Conservation (phyloP, 2,329 filamentous ascomycete genomes). For the Pseudomassariella vexata region DNA sequence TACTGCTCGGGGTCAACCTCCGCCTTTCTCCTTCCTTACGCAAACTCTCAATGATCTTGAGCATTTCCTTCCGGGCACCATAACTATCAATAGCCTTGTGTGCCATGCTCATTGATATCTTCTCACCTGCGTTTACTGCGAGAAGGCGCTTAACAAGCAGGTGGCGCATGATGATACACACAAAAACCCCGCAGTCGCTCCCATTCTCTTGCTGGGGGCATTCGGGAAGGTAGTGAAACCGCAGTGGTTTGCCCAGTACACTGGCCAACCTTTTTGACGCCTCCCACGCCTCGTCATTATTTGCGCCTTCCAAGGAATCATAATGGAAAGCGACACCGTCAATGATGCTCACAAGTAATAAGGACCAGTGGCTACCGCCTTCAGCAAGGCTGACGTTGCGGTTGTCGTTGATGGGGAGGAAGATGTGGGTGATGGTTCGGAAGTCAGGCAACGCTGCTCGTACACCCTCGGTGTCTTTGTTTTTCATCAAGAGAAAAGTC, state of each 20-base stretch:
- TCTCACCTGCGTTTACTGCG: conserved; percentile 71
- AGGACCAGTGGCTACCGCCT: conserved; percentile 89
- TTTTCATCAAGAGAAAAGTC: conserved; percentile 85
- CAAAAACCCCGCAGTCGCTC: conserved; percentile 91
- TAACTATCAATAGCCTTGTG: conserved; percentile 77
- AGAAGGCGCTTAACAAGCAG: conserved; percentile 81
- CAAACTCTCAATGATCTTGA: conserved; percentile 79
- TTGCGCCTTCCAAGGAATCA: conserved; percentile 37
- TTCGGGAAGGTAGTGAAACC: conserved; percentile 78
- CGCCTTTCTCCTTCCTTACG: conserved; percentile 83
- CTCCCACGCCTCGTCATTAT: conserved; percentile 38
- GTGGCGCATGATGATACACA: conserved; percentile 92
- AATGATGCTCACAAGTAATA: conserved; percentile 81
- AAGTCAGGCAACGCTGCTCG: conserved; percentile 76
- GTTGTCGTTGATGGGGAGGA: conserved; percentile 91
- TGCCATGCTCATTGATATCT: conserved; percentile 90
- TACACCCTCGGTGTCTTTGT: conserved; percentile 47
- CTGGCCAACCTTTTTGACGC: conserved; percentile 64
- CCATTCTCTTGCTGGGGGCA: conserved; percentile 88
- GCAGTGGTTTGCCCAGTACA: conserved; percentile 60
- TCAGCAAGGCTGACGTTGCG: conserved; percentile 71
- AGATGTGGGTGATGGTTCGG: conserved; percentile 77
- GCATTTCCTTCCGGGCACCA: conserved; percentile 82
- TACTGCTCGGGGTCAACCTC: conserved; percentile 35
- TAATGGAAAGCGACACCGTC: conserved; percentile 93